Evolutionary conservation across 2,329 filamentous ascomycete species (phyloP).

Genomic region (Epichloe coenophiala): DNA sequence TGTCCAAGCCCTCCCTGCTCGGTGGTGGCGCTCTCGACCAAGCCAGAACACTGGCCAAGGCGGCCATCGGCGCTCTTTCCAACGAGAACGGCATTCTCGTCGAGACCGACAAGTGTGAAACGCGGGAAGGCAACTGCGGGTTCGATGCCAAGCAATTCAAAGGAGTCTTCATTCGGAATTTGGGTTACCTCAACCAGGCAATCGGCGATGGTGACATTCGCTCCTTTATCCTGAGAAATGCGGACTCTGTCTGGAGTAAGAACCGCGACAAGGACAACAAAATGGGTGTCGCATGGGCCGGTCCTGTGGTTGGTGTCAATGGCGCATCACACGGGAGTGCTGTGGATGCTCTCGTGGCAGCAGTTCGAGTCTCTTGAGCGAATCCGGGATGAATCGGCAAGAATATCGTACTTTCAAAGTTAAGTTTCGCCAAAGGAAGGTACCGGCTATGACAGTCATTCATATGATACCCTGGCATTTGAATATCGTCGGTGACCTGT

Average conservation of each 20-base stretch:
- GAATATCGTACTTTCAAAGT: too few relatives aligned
- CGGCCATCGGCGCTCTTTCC: constrained; percentile 32
- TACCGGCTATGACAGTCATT: neutral
- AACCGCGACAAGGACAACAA: constrained; percentile 35
- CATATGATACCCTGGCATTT: neutral
- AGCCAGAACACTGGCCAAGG: constrained; percentile 37
- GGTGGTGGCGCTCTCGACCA: constrained; percentile 25
- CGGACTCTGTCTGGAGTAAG: constrained; percentile 50
- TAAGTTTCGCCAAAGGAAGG: too few relatives aligned
- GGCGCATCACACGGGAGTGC: constrained; percentile 51
- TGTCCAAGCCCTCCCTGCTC: constrained; percentile 27
- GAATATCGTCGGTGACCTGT: neutral
- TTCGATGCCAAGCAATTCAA: constrained; percentile 53
- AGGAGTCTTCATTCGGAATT: constrained; percentile 53
- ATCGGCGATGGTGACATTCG: constrained; percentile 35
- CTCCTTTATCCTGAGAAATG: constrained; percentile 45
- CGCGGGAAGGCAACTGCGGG: constrained; percentile 23
- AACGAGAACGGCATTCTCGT: constrained; percentile 32
- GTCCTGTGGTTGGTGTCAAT: constrained; percentile 37
- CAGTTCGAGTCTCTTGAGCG: constrained; percentile 26
- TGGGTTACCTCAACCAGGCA: constrained; percentile 40
- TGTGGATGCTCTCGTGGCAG: constrained; percentile 54
- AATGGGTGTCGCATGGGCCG: constrained; percentile 53
- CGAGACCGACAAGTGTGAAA: constrained; percentile 22
- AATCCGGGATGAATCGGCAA: neutral